Base-by-base conservation (phyloP, 768 basidiomycete genomes). In the Pleurotus pulmonarius region DNA sequence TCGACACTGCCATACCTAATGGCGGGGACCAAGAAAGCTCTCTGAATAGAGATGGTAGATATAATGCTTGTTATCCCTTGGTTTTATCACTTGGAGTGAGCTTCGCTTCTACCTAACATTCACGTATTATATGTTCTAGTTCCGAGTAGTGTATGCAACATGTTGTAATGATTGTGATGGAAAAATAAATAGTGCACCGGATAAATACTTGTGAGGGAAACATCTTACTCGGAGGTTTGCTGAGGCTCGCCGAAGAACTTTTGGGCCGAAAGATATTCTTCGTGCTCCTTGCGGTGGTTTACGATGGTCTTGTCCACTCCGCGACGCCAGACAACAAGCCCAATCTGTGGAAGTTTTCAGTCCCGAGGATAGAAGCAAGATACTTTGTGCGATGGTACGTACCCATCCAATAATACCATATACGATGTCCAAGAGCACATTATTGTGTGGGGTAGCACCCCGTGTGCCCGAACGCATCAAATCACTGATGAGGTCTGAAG, bases 1-100 rank as follows among this genome's bases (percentile, higher is more conserved):
- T 63, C 66, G 56, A 75, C 74, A 77, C 76, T 76, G 77, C 63
- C 72, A 68, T 69, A 76, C 86, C 76, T 83, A 90, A 92, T 91
- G 88, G 88, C 83, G 78, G 80, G 76, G 83, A 87, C 84, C 87
- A 68, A 90, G 83, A 90, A 37, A 12, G 69, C 66, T 72, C 70
- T 70, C 55, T 58, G 51, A 53, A n/a, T 41, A 61, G 66, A 71
- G 65, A 73, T 68, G 83, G 80, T 73, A 79, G 81, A 82, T 82
- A 83, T 88, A 90, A 90, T 91, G 87, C 88, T 77, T 70, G 57
- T 62, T 57, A 64, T 65, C 66, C 60, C 57, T 62, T 64, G 61
- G 61, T 63, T 58, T 58, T 64, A 59, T 54, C 59, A 59, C 29
- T 11, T 56, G 60, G 64, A 61, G 63, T 56, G 73, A 70, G 78